Evolutionary conservation across 352 stramenopile genomes (phyloP), one percentile per base, ranked within the genome.

Genomic region (Globisporangium cederbergense): DNA sequence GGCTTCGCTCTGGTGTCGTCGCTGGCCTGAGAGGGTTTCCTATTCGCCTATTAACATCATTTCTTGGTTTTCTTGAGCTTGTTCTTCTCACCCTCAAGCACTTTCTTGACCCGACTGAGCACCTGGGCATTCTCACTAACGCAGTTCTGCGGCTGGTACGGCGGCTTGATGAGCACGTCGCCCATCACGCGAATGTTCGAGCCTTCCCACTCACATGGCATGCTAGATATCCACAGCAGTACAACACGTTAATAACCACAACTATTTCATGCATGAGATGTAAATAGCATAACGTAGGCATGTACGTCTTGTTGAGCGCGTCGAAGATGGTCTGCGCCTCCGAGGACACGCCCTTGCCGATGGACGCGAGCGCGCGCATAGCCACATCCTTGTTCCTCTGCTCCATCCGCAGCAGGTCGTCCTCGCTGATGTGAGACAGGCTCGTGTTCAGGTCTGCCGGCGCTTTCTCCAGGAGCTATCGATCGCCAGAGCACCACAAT

Each of bases 271-370:
- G 2, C 16, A 3, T 11, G 25, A 28, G 25, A 55, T 55, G 4
- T 22, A 16, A 36, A 4, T 40, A 36, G 18, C 25, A n/a, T 1
- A 25, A 30, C 38, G 20, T 46, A 25, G 28, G 1, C 3, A 67
- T 77, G 65, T 83, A 95, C 75, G 88, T 96, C 71, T 96, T 96
- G 76, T 93, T 94, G 51, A 96, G 82, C 38, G 86, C 86, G 62
- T 96, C 86, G 53, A 96, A 96, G 68, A 95, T 90, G 42, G 71
- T 65, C 62, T 96, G 88, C 30, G 86, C 86, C 59, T 92, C 77
- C 2, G 68, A 64, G 6, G 74, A 76, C 52, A 96, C 88, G 52
- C 75, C 77, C 72, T 90, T 86, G 58, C 88, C 88, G 50, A 95
- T 94, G 25, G 86, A 93, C 18, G 86, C 86, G 46, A 95, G 67